Evolutionary conservation across 179 eudicot genomes (phyloP).

Genomic region (Heliamphora ciliata): DNA sequence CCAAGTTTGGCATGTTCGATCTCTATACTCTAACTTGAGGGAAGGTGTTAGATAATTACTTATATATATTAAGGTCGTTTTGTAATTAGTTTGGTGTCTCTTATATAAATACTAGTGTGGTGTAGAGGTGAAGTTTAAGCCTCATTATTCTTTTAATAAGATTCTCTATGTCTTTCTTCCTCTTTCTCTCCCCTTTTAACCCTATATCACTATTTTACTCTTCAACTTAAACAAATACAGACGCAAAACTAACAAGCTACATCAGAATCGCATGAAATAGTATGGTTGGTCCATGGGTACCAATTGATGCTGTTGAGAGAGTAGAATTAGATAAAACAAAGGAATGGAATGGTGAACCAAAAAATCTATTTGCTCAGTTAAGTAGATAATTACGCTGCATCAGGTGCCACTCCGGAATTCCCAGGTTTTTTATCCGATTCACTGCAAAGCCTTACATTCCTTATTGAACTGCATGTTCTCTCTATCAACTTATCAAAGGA

Average conservation of each 20-base stretch:
- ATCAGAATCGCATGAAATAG: background rate
- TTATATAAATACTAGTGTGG: too few species aligned
- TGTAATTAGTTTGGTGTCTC: too few species aligned
- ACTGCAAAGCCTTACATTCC: constrained; percentile 69
- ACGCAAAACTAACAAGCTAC: background rate
- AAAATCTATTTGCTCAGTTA: constrained; percentile 1
- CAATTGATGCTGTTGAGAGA: background rate
- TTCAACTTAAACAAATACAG: too few species aligned
- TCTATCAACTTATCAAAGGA: constrained; percentile 85
- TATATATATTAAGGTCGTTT: too few species aligned
- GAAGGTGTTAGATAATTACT: too few species aligned
- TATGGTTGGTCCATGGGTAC: background rate
- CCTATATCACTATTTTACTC: too few species aligned
- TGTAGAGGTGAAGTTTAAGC: too few species aligned
- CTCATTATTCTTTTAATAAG: too few species aligned
- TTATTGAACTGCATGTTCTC: constrained; percentile 72
- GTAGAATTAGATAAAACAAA: background rate
- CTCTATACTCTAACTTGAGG: too few species aligned
- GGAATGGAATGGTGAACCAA: background rate
- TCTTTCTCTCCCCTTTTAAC: too few species aligned
- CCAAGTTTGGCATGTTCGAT: too few species aligned
- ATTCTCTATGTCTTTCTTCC: too few species aligned
- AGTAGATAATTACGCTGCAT: constrained; percentile 72
- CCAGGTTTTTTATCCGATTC: constrained; percentile 73
- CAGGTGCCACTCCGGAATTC: constrained; percentile 84